Percentiles rank a stretch among this genome's conserved stretches.
Evolutionary conservation across 148 eudicot genomes (phyloP).

Genomic region (Mesembryanthemum crystallinum): DNA sequence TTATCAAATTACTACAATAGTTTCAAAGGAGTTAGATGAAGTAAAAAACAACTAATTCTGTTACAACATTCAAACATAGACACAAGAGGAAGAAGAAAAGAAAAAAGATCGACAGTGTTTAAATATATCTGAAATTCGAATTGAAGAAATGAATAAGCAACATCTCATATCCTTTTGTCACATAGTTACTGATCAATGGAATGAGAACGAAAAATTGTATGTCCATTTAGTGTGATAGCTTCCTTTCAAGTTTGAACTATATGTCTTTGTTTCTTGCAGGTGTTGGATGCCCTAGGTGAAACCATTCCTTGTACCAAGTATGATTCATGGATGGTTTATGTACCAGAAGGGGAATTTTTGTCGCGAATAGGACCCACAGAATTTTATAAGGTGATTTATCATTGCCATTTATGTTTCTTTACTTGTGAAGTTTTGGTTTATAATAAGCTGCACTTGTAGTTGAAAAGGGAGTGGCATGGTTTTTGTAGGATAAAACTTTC

Average conservation of each 20-base stretch:
- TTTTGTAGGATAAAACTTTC: not conserved
- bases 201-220: not conserved
- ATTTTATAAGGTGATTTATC: constrained; percentile 63
- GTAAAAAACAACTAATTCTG: no score
- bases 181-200: not conserved
- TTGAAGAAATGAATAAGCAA: no score
- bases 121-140: no score
- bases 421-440: not conserved
- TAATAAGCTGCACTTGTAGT: not conserved
- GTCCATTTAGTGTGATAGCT: not conserved
- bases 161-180: no score
- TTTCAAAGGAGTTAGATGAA: not conserved
- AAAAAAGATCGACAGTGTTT: no score
- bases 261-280: constrained; percentile 38
- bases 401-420: not conserved
- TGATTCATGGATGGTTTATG: constrained; percentile 95
- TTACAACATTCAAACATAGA: no score
- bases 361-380: constrained; percentile 94
- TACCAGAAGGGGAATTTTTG: constrained; percentile 91
- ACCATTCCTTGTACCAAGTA: constrained; percentile 76
- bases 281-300: constrained; percentile 94
- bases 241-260: constrained; percentile 1
- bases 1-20: not conserved
- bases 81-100: no score
- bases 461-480: not conserved